Conservation (phyloP, 2,329 filamentous ascomycete genomes). For the Plectosphaerella sp. region DNA sequence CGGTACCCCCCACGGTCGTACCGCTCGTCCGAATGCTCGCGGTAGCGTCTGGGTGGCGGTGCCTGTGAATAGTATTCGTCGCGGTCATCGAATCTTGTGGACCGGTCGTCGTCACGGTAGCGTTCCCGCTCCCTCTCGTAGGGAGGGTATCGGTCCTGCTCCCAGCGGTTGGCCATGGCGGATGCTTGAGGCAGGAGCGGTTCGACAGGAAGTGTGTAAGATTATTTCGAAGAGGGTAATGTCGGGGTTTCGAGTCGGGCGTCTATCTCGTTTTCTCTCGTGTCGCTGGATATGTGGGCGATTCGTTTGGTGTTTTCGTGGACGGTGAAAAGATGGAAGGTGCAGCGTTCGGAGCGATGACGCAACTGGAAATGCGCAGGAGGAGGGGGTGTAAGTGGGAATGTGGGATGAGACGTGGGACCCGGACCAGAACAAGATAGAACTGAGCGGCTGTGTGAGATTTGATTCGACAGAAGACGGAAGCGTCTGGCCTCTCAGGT, state of each 20-base stretch:
- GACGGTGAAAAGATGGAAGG: too few species aligned
- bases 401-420: slow-evolving; percentile 2
- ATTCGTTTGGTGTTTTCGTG: too few species aligned
- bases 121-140: slow-evolving; percentile 39
- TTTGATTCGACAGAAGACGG: not conserved
- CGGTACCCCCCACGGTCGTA: slow-evolving; percentile 39
- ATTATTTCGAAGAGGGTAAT: too few species aligned
- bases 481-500: not conserved
- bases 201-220: not conserved
- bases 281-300: too few species aligned
- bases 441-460: not conserved
- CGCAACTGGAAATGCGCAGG: not conserved
- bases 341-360: not conserved
- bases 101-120: slow-evolving; percentile 48
- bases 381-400: slow-evolving; percentile 1
- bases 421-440: not conserved
- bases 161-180: slow-evolving; percentile 37
- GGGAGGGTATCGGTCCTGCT: slow-evolving; percentile 46
- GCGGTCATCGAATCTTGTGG: slow-evolving; percentile 39
- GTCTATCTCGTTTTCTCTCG: too few species aligned
- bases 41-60: slow-evolving; percentile 24
- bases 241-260: too few species aligned
- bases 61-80: slow-evolving; percentile 9
- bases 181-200: slow-evolving; percentile 2
- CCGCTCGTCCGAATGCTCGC: slow-evolving; percentile 46